Evolutionary conservation across 768 basidiomycete genomes (phyloP).

Genomic region (Termitomyces sp.): DNA sequence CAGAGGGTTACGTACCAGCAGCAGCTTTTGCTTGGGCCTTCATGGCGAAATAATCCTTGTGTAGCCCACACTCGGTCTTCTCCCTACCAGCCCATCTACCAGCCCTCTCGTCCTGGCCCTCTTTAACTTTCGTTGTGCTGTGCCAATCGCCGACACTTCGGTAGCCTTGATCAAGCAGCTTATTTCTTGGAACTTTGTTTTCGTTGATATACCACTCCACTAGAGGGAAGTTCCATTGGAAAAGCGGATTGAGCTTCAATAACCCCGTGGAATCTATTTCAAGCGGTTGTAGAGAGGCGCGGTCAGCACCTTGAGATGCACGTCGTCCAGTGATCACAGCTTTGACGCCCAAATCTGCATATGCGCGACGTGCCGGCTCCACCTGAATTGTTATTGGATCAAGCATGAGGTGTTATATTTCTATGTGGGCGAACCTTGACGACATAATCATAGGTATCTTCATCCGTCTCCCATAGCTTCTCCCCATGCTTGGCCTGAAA

Average conservation of each 20-base stretch:
- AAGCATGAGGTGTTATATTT: not conserved
- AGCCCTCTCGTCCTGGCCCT: conserved; percentile 81
- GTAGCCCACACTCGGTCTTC: conserved; percentile 96
- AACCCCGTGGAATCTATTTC: conserved; percentile 90
- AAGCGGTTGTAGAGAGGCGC: conserved; percentile 76
- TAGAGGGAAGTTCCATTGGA: conserved; percentile 78
- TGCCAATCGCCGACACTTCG: conserved; percentile 98
- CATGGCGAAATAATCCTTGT: conserved; percentile 86
- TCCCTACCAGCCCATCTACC: conserved; percentile 88
- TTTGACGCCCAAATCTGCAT: conserved; percentile 71
- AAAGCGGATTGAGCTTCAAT: conserved; percentile 93
- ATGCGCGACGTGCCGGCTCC: conserved; percentile 89
- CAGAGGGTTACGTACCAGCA: conserved; percentile 15
- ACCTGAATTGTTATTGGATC: conserved; percentile 47
- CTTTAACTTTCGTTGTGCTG: conserved; percentile 71
- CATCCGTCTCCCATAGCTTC: conserved; percentile 84
- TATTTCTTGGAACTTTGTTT: conserved; percentile 85
- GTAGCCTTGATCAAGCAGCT: conserved; percentile 87
- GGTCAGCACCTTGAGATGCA: conserved; percentile 90
- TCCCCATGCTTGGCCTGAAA: conserved; percentile 82
- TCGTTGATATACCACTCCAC: conserved; percentile 83
- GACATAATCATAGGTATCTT: conserved; percentile 83
- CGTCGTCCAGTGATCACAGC: conserved; percentile 95
- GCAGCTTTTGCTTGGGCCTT: conserved; percentile 47
- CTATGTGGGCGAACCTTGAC: conserved; percentile 66